Evolutionary conservation across 2,329 filamentous ascomycete genomes (phyloP), one percentile per base, ranked within the genome.

Genomic region (Fusarium ambrosium): DNA sequence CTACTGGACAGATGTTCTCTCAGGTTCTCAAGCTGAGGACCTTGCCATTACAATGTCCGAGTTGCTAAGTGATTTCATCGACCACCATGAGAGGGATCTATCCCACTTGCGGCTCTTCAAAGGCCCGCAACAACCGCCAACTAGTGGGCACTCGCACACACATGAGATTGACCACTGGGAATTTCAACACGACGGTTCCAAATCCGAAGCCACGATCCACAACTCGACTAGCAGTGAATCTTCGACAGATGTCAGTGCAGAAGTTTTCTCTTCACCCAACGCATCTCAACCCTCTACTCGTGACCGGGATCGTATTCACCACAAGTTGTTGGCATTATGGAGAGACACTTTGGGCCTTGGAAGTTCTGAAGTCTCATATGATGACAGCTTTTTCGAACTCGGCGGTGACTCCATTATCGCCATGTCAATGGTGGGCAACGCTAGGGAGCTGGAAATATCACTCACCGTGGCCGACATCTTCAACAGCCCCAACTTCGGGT

Each of bases 371-470:
- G 56, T 78, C 11, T 68, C 71, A 2, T 59, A 62, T 10, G 61
- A 64, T 4, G 62, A 66, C 29, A 77, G 65, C 45, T 77, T 77
- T 43, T 77, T 77, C 4, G 74, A 75, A 18, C 51, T 56, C 0
- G 75, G 75, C 0, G 75, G 75, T 45, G 75, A 77, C 22, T 77
- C 75, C 0, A 77, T 77, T 14, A 64, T 77, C n/a, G 75, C 75
- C 36, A 77, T 77, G 75, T 60, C 72, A 1, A 77, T 77, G 72
- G 75, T 70, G 0, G 64, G 75, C 22, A 67, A 63, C 13, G 75
- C 75, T 4, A 69, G 67, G 29, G 72, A 72, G 3, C 22, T 63
- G 2, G 59, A 73, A 11, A 16, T 77, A 6, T 39, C 70, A 1
- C 74, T 77, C 13, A 74, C 65, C 1, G 75, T 77, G 8, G 72